Conservation (phyloP, 1,139 yeast genomes). For the Wickerhamomyces sp. region DNA sequence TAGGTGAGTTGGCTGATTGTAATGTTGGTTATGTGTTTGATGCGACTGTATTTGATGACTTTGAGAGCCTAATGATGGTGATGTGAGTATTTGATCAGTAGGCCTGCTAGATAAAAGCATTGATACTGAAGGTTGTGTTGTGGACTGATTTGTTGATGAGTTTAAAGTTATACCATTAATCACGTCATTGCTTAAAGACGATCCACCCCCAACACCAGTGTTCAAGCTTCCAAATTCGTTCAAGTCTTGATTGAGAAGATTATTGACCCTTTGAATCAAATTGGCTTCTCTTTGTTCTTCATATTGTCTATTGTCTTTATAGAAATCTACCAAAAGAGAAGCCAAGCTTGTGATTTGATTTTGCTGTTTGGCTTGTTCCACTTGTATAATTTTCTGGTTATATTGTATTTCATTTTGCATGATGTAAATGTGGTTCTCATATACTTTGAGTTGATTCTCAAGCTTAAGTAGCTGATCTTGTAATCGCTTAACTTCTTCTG, state of each 20-base stretch:
- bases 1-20: slow-evolving; percentile 5
- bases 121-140: slow-evolving; percentile 5
- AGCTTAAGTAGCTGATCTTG: slow-evolving; percentile 21
- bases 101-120: slow-evolving; percentile 9
- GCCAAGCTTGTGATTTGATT: slow-evolving; percentile 20
- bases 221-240: slow-evolving; percentile 15
- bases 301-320: slow-evolving; percentile 20
- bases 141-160: slow-evolving; percentile 12
- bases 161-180: slow-evolving; percentile 18
- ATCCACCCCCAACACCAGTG: slow-evolving; percentile 4
- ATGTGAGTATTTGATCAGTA: slow-evolving; percentile 15
- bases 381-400: slow-evolving; percentile 19
- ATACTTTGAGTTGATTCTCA: slow-evolving; percentile 20
- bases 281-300: slow-evolving; percentile 21
- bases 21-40: slow-evolving; percentile 15
- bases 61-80: slow-evolving; percentile 12
- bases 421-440: slow-evolving; percentile 21
- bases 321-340: slow-evolving; percentile 18
- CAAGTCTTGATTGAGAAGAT: slow-evolving; percentile 17
- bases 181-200: slow-evolving; percentile 6
- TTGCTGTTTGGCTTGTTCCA: slow-evolving; percentile 21
- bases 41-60: slow-evolving; percentile 5
- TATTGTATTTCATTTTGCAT: slow-evolving; percentile 22
- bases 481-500: slow-evolving; percentile 19
- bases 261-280: slow-evolving; percentile 18